A percentile compares a stretch with the other conserved stretches of the same genome.
These are phyloP conservation scores for Vanrija sp. DNA, from an alignment of 1,284 basidiomycete species.

Conservation along the genomic window DNA sequence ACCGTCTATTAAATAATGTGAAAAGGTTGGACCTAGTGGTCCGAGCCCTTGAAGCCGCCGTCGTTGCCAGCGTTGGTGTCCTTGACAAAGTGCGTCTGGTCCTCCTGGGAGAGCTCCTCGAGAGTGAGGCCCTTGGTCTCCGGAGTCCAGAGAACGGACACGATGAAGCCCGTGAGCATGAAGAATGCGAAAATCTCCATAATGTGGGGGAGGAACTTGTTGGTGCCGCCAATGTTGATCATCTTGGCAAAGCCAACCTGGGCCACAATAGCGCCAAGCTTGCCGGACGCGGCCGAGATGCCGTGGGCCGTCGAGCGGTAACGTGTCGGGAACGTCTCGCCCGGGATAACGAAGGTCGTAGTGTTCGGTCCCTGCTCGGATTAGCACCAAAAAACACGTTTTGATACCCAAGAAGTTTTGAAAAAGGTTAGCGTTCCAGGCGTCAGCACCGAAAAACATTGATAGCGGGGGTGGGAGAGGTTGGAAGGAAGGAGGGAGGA, in stretches of 20 bases:
- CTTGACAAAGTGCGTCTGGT: constrained; percentile 60
- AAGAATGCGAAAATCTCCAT: constrained; percentile 66
- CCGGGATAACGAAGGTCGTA: constrained; percentile 76
- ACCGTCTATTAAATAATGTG: too few species aligned
- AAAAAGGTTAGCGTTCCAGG: constrained; percentile 44
- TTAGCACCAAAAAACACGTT: too few species aligned
- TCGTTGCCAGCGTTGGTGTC: constrained; percentile 13
- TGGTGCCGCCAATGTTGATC: constrained; percentile 62
- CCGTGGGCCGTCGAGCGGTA: constrained; percentile 79
- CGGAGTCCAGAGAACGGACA: constrained; percentile 68
- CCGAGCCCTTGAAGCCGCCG: not conserved
- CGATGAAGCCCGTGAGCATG: constrained; percentile 69
- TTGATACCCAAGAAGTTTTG: constrained; percentile 40
- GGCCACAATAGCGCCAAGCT: constrained; percentile 76
- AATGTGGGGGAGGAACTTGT: constrained; percentile 52
- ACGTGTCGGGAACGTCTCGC: constrained; percentile 80
- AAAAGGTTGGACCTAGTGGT: not conserved
- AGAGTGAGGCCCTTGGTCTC: constrained; percentile 68
- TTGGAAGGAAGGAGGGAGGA: not conserved
- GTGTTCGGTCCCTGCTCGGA: constrained; percentile 62
- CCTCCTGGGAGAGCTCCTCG: constrained; percentile 66
- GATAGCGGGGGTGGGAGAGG: constrained; percentile 41
- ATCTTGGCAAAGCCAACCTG: constrained; percentile 73
- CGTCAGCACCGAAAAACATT: constrained; percentile 14
- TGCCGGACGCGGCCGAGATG: constrained; percentile 76